Conservation (phyloP, 225 moss, liverwort and hornwort genomes). For the Physcomitrium patens region DNA sequence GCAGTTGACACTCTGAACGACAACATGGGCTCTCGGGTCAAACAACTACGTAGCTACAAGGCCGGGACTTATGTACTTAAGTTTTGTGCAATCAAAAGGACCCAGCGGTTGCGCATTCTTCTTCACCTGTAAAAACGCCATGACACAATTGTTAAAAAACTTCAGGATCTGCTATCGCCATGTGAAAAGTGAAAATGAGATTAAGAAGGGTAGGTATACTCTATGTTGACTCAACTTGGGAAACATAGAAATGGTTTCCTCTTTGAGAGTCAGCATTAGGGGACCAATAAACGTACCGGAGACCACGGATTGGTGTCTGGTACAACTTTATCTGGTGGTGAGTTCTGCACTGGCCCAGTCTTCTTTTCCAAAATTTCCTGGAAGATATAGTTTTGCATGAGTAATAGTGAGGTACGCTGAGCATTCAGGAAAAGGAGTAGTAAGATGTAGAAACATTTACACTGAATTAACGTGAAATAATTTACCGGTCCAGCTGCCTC, state of each 20-base stretch:
- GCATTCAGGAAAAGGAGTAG: no score
- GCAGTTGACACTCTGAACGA: conserved; percentile 22
- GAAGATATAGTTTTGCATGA: not conserved
- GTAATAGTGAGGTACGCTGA: no score
- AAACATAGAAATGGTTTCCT: not conserved
- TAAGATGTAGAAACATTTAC: no score
- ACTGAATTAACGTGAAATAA: not conserved
- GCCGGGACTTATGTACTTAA: conserved; percentile 30
- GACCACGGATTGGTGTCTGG: conserved; percentile 63
- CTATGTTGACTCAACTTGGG: no score
- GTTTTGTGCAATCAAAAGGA: conserved; percentile 38
- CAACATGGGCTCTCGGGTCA: not conserved
- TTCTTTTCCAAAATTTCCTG: conserved; percentile 59
- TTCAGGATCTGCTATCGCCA: no score
- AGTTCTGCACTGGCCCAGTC: conserved; percentile 64
- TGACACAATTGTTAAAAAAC: not conserved
- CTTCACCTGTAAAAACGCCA: conserved; percentile 9
- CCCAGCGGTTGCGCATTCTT: conserved; percentile 31
- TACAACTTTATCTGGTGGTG: conserved; percentile 56
- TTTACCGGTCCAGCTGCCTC: conserved; percentile 84
- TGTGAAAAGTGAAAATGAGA: no score
- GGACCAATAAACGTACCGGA: conserved; percentile 44
- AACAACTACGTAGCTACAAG: conserved; percentile 11
- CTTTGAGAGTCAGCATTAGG: not conserved
- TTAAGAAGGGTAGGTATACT: no score